Evolutionary conservation across 2,329 filamentous ascomycete species (phyloP).

Genomic region (Chrysosphaeria jannelii): DNA sequence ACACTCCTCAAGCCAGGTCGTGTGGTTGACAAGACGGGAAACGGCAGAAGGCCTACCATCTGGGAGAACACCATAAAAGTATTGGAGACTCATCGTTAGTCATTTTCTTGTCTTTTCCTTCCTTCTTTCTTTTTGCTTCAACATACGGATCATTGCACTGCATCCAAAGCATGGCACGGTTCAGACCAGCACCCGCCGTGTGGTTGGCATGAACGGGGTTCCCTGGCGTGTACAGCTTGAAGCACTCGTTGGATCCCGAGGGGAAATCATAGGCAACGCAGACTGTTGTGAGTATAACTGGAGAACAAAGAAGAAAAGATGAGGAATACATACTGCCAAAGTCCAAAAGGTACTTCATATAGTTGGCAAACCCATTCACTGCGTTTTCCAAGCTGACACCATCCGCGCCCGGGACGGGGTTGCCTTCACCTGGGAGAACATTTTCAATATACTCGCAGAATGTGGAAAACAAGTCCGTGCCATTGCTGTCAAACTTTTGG

Average conservation of each 20-base stretch:
- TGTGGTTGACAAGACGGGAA: conserved; percentile 10
- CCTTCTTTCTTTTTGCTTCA: background rate
- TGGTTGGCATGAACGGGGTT: no score
- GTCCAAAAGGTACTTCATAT: no score
- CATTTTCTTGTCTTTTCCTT: background rate
- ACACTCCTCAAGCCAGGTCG: conserved; percentile 15
- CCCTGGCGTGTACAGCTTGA: no score
- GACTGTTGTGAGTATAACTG: no score
- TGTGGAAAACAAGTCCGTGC: conserved; percentile 14
- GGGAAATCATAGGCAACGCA: no score
- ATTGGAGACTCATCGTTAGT: conserved; percentile 7
- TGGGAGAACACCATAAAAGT: conserved; percentile 16
- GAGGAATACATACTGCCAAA: no score
- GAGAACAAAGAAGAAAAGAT: no score
- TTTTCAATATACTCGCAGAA: conserved; percentile 19
- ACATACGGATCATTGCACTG: conserved; percentile 17
- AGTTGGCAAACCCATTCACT: conserved; percentile 20
- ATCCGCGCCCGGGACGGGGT: conserved; percentile 14
- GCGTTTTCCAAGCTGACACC: conserved; percentile 21
- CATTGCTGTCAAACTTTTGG: no score
- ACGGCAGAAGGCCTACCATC: conserved; percentile 11
- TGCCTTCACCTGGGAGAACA: conserved; percentile 7
- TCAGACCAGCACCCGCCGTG: no score
- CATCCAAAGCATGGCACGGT: no score
- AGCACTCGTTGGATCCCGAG: no score